These are phyloP conservation scores for Melaleuca alternifolia DNA, from an alignment of 345 rosid species.

Conservation along the genomic window DNA sequence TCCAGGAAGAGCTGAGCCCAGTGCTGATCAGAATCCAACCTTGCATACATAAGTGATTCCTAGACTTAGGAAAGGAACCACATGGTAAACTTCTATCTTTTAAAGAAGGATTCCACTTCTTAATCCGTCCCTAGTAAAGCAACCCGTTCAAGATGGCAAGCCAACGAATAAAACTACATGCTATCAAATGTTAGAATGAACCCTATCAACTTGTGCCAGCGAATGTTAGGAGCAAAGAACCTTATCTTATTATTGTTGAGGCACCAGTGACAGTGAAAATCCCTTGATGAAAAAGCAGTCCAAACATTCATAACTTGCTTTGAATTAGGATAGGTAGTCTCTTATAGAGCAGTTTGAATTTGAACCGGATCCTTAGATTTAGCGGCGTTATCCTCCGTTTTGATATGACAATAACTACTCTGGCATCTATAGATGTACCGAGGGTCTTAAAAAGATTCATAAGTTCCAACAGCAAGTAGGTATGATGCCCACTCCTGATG, in stretches of 20 bases:
- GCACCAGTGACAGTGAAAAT: neutral
- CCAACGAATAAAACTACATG: neutral
- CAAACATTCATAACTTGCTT: neutral
- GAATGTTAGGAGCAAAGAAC: neutral
- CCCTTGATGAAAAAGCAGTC: neutral
- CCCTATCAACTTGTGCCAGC: neutral
- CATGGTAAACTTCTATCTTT: neutral
- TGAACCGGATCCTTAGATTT: neutral
- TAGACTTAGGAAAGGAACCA: neutral
- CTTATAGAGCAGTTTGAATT: neutral
- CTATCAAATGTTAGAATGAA: neutral
- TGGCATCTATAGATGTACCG: neutral
- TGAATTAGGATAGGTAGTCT: neutral
- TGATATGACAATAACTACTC: neutral
- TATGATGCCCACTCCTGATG: too few relatives aligned
- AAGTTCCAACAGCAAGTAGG: too few relatives aligned
- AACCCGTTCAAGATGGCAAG: neutral
- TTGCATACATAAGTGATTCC: neutral
- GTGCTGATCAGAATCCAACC: neutral
- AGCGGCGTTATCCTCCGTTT: rapidly evolving
- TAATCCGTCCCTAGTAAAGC: neutral
- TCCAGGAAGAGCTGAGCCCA: neutral
- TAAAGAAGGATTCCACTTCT: neutral
- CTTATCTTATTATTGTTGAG: neutral
- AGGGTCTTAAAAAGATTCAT: neutral